A percentile compares a stretch with the other conserved stretches of the same genome.
Evolutionary conservation across 495 filamentous ascomycete genomes (phyloP).

Genomic region (Aspergillus saccharolyticus): DNA sequence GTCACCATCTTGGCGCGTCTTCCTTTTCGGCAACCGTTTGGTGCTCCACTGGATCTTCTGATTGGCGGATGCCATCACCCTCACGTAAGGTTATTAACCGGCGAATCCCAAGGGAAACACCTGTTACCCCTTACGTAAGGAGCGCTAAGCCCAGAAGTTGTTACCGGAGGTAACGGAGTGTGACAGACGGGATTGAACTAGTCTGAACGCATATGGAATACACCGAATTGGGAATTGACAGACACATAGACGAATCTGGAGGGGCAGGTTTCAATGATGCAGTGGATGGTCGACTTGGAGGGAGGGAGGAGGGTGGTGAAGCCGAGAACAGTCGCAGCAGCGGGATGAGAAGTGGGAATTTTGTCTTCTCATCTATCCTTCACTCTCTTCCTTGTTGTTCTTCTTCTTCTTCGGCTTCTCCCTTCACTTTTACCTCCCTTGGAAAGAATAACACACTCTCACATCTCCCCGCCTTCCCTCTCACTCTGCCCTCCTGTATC

Average conservation of each 20-base stretch:
- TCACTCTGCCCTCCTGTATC: background rate
- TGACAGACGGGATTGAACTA: background rate
- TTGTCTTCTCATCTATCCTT: background rate
- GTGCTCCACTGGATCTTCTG: constrained; percentile 8
- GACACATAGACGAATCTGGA: background rate
- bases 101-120: too few relatives aligned
- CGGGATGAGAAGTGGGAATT: background rate
- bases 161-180: background rate
- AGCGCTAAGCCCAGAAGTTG: background rate
- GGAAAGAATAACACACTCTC: background rate
- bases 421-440: background rate
- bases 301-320: background rate
- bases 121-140: background rate
- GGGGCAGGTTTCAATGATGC: background rate
- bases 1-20: constrained; percentile 5
- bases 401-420: background rate
- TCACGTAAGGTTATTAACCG: background rate
- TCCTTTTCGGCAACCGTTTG: constrained; percentile 14
- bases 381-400: background rate
- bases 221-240: background rate
- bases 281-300: background rate
- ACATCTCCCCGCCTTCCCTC: too few relatives aligned
- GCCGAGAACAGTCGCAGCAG: background rate
- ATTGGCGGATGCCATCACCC: constrained; percentile 20
- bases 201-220: too few relatives aligned